Evolutionary conservation across 768 basidiomycete species (phyloP).

Genomic region (Daedaleopsis sinensis): DNA sequence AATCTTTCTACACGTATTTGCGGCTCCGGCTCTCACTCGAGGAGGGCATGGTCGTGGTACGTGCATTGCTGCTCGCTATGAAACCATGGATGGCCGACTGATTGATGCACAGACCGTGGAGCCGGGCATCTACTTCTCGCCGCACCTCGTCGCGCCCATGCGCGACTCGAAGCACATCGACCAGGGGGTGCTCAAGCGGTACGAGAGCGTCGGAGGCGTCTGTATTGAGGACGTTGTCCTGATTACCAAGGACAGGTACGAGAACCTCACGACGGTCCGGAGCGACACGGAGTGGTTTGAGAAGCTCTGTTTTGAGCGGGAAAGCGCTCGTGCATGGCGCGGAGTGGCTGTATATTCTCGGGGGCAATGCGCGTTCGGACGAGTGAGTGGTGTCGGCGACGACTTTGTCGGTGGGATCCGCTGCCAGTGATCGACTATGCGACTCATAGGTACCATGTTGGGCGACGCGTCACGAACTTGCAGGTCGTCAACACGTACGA

Average conservation of each 20-base stretch:
- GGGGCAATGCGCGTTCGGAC: conserved; percentile 91
- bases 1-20: conserved; percentile 78
- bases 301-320: conserved; percentile 80
- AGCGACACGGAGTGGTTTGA: conserved; percentile 88
- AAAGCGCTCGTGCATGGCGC: conserved; percentile 84
- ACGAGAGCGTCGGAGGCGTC: conserved; percentile 87
- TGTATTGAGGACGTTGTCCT: conserved; percentile 92
- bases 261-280: conserved; percentile 84
- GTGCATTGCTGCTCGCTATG: conserved; percentile 32
- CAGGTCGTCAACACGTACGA: conserved; percentile 98
- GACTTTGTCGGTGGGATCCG: not conserved
- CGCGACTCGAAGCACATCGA: conserved; percentile 69
- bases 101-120: conserved; percentile 72
- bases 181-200: conserved; percentile 65
- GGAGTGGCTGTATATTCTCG: conserved; percentile 86
- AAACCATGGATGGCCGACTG: too few species aligned
- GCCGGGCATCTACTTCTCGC: conserved; percentile 87
- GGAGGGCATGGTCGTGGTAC: conserved; percentile 83
- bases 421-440: not conserved
- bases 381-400: conserved; percentile 58
- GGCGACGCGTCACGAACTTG: conserved; percentile 91
- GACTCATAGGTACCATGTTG: conserved; percentile 95
- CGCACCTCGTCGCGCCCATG: conserved; percentile 69
- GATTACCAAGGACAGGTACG: conserved; percentile 71
- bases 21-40: conserved; percentile 75